phyloP scores from a whole-genome alignment of 179 eudicot species.

The Silene vulgaris region DNA sequence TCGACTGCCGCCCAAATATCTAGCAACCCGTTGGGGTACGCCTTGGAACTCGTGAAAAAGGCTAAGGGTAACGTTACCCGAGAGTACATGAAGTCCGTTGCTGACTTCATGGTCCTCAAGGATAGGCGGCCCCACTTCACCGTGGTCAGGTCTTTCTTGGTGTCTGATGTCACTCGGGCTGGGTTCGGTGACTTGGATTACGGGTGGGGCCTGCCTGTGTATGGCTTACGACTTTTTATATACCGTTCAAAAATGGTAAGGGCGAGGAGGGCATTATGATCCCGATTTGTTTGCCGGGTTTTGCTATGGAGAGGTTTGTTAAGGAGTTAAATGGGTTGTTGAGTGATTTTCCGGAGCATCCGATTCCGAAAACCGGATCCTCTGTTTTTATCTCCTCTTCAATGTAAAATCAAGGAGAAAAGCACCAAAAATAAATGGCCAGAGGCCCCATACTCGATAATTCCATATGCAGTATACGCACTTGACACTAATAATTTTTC shows the following conservation, averaged over 20 bases:
- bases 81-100: constrained; percentile 36
- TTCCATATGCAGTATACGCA: no score
- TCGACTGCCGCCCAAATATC: constrained; percentile 28
- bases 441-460: no score
- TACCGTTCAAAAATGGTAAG: constrained; percentile 19
- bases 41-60: constrained; percentile 32
- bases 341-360: not conserved
- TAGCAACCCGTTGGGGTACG: constrained; percentile 30
- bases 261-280: constrained; percentile 32
- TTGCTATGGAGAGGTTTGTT: constrained; percentile 37
- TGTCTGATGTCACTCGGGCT: constrained; percentile 37
- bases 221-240: constrained; percentile 23
- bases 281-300: constrained; percentile 32
- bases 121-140: constrained; percentile 42
- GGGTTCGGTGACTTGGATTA: constrained; percentile 39
- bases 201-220: constrained; percentile 49
- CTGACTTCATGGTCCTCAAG: constrained; percentile 10
- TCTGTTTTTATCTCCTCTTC: constrained; percentile 13
- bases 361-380: not conserved
- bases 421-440: no score
- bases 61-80: constrained; percentile 31
- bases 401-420: not conserved
- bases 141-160: constrained; percentile 24
- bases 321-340: constrained; percentile 26
- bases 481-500: no score